Evolutionary conservation across 2,329 filamentous ascomycete species (phyloP), one percentile per base, ranked within the genome.

Genomic region (Dothistroma septosporum): DNA sequence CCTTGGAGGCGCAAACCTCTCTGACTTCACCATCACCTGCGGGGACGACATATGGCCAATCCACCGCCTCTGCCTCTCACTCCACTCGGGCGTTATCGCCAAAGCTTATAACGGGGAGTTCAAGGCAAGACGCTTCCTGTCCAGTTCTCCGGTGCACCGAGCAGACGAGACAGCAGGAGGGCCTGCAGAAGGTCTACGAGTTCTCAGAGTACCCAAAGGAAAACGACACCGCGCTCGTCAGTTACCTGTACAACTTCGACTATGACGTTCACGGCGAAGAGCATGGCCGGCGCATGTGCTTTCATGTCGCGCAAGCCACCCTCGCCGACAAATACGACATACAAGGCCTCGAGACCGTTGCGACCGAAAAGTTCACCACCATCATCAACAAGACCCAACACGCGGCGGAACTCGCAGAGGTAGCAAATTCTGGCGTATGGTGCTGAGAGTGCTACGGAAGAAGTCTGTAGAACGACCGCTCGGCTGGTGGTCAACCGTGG

Each of bases 71-170:
- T 50, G 67, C 12, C 31, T 71, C 8, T 69, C 66, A 16, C 8
- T 61, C n/a, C 63, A 65, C n/a, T 70, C 67, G 5, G 57, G 63
- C 9, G 69, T 66, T 53, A 63, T 71, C 32, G 55, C 49, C 1
- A 60, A 64, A 32, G 54, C 57, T 12, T 58, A 49, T 32, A 35
- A 58, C 21, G 59, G 60, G 5, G 44, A 57, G 14, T 66, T 62
- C 57, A 59, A 59, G 53, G 63, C 57, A 6, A 6, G 24, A 32
- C 41, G 44, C 35, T 31, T 7, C 24, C 22, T 24, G 21, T 24
- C 31, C 53, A 5, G 4, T 19, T 55, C 53, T 12, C 32, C 32
- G 7, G 19, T 44, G 21, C 4, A 48, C 28, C 37, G 44, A 49
- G 37, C 22, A 19, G 16, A 6, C 50, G 8, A n/a, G 8, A 5